Percentiles rank a stretch among this genome's conserved stretches.
Conservation (phyloP, 352 stramenopile species). For the Phytophthora boehmeriae region DNA sequence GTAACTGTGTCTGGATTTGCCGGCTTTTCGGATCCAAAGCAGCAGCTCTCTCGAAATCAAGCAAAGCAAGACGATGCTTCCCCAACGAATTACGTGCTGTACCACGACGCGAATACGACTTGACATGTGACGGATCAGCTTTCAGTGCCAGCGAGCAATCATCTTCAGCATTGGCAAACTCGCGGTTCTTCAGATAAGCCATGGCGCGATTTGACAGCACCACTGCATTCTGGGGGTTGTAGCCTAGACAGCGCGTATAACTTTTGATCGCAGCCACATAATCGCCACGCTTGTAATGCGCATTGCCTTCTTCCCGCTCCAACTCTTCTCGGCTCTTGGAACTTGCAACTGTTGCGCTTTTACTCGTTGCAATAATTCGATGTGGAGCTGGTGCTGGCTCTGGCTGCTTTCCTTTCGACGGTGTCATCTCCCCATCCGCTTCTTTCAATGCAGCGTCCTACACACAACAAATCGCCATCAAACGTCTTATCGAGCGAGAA, state of each 20-base stretch:
- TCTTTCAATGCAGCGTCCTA: constrained; percentile 60
- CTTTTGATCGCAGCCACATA: constrained; percentile 87
- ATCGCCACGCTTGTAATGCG: constrained; percentile 88
- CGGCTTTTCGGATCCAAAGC: constrained; percentile 77
- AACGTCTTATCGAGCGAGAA: background rate
- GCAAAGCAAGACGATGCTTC: constrained; percentile 84
- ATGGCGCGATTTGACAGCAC: constrained; percentile 93
- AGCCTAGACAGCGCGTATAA: constrained; percentile 89
- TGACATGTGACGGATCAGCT: constrained; percentile 81
- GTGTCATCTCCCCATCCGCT: constrained; percentile 28
- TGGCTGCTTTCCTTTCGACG: background rate
- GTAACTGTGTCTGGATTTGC: constrained; percentile 63
- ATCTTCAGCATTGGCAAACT: constrained; percentile 88
- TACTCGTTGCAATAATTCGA: constrained; percentile 13
- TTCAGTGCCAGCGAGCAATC: constrained; percentile 89
- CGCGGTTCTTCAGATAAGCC: constrained; percentile 86
- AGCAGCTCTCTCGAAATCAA: constrained; percentile 77
- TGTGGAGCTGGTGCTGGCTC: background rate
- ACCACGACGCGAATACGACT: constrained; percentile 84
- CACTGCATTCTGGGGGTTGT: constrained; percentile 69
- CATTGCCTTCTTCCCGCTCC: constrained; percentile 93
- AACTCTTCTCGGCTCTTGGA: constrained; percentile 56
- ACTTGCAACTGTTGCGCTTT: background rate
- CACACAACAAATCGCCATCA: background rate
- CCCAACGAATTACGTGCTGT: constrained; percentile 87